Percentiles rank a stretch among this genome's conserved stretches.
These are phyloP conservation scores for Coemansia sp. DNA, from an alignment of 192 early-diverging fungal species.

Conservation along the genomic window DNA sequence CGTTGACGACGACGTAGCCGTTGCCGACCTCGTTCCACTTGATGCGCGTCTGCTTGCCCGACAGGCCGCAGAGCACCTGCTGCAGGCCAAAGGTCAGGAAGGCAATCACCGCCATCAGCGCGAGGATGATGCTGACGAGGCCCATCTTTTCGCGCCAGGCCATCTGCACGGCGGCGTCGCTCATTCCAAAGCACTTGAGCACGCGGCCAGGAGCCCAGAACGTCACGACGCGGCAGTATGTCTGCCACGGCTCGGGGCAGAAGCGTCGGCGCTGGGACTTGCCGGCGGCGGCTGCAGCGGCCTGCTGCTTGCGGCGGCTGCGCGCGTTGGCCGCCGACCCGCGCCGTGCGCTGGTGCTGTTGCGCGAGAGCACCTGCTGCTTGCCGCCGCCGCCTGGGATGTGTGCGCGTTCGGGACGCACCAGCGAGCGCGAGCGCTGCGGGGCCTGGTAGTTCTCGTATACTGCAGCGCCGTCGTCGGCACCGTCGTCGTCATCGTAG, in stretches of 20 bases:
- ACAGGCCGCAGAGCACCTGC: slow-evolving; percentile 57
- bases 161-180: slow-evolving; percentile 55
- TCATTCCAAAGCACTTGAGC: slow-evolving; percentile 58
- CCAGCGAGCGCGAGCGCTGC: slow-evolving; percentile 61
- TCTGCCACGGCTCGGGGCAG: slow-evolving; percentile 51
- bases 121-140: slow-evolving; percentile 71
- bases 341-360: slow-evolving; percentile 15
- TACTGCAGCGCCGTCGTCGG: slow-evolving; percentile 1
- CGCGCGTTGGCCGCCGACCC: slow-evolving; percentile 20
- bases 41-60: slow-evolving; percentile 39
- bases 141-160: slow-evolving; percentile 95
- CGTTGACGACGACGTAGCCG: slow-evolving; percentile 59
- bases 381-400: slow-evolving; percentile 12
- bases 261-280: too few species aligned
- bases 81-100: slow-evolving; percentile 86
- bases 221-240: slow-evolving; percentile 55
- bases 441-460: slow-evolving; percentile 38
- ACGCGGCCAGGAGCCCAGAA: slow-evolving; percentile 57
- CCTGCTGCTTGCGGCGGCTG: slow-evolving; percentile 41
- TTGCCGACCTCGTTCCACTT: slow-evolving; percentile 55
- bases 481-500: slow-evolving; percentile 20
- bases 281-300: slow-evolving; percentile 4
- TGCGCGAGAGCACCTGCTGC: slow-evolving; percentile 17
- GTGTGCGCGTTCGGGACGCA: slow-evolving; percentile 63
- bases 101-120: slow-evolving; percentile 69